A percentile compares a stretch with the other conserved stretches of the same genome.
Evolutionary conservation across 352 stramenopile genomes (phyloP).

Genomic region (Globisporangium uncinulatum): DNA sequence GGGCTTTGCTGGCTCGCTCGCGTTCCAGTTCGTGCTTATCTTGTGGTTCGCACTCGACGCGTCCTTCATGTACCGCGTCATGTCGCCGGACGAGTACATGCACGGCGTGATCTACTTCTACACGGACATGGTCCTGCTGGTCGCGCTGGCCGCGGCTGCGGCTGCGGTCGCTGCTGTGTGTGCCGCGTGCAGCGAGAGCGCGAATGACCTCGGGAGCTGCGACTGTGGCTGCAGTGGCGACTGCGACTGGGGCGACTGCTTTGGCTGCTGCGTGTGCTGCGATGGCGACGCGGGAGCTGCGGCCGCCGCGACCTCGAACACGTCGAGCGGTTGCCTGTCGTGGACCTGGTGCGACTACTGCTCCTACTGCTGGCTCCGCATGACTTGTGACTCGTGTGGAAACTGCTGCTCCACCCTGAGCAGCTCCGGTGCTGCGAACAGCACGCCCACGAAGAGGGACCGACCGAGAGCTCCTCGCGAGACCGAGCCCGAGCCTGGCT

Average conservation of each 20-base stretch:
- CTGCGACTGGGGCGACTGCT: neutral
- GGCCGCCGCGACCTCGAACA: neutral
- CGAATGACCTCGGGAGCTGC: neutral
- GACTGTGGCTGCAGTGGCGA: neutral
- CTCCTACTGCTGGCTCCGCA: too few species aligned
- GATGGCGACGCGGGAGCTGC: neutral
- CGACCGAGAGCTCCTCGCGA: too few species aligned
- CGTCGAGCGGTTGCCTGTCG: neutral
- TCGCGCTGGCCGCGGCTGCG: slow-evolving; percentile 30
- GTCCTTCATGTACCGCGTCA: slow-evolving; percentile 47
- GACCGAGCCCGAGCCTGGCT: neutral
- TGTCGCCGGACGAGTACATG: slow-evolving; percentile 63
- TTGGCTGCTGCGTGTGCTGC: neutral
- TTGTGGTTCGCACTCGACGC: slow-evolving; percentile 52
- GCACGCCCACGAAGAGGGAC: too few species aligned
- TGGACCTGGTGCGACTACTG: too few species aligned
- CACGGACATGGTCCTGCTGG: slow-evolving; percentile 50
- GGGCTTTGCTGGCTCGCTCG: slow-evolving; percentile 31
- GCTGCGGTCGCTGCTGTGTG: slow-evolving; percentile 16
- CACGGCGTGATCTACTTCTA: slow-evolving; percentile 66
- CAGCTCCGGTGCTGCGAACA: too few species aligned
- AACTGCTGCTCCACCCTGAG: too few species aligned
- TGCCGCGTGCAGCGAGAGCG: too few species aligned
- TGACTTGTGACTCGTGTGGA: too few species aligned
- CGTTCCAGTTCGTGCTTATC: slow-evolving; percentile 39